Evolutionary conservation across 1,284 basidiomycete species (phyloP).

Genomic region (Neonothopanus nambi): DNA sequence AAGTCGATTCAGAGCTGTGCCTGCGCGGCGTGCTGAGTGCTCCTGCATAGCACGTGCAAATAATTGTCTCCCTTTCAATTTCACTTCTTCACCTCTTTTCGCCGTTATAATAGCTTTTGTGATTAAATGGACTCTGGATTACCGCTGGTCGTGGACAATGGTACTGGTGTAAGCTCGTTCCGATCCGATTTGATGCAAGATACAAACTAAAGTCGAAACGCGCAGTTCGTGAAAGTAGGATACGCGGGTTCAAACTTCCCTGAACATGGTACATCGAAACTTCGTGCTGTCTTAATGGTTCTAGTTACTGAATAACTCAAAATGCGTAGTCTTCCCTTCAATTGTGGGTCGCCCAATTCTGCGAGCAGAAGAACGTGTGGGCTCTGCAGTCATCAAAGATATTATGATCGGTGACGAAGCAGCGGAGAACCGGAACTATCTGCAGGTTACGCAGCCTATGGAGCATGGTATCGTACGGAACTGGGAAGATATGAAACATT

Average conservation of each 20-base stretch:
- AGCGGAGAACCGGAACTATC: slow-evolving; percentile 89
- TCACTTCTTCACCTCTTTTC: too few species aligned
- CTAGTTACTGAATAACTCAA: background rate
- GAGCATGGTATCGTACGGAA: slow-evolving; percentile 99
- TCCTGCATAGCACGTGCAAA: too few species aligned
- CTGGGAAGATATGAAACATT: slow-evolving; percentile 98
- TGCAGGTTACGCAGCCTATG: slow-evolving; percentile 98
- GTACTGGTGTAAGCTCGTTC: slow-evolving; percentile 83
- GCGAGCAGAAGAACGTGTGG: slow-evolving; percentile 93
- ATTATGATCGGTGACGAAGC: slow-evolving; percentile 99
- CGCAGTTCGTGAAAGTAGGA: slow-evolving; percentile 96
- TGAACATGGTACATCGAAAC: slow-evolving; percentile 72
- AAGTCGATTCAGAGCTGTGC: too few species aligned
- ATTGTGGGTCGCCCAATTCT: slow-evolving; percentile 96
- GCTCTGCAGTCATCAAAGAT: slow-evolving; percentile 85
- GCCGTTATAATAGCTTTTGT: too few species aligned
- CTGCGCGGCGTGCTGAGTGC: too few species aligned
- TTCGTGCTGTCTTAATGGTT: background rate
- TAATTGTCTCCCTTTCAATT: too few species aligned
- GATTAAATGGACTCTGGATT: slow-evolving; percentile 58
- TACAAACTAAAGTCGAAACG: slow-evolving; percentile 11
- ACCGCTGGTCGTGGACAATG: slow-evolving; percentile 95
- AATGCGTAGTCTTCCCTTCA: slow-evolving; percentile 84
- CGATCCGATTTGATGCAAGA: slow-evolving; percentile 7
- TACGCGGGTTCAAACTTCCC: slow-evolving; percentile 99